Conservation (phyloP, 2,329 filamentous ascomycete species). For the Metarhizium album region DNA sequence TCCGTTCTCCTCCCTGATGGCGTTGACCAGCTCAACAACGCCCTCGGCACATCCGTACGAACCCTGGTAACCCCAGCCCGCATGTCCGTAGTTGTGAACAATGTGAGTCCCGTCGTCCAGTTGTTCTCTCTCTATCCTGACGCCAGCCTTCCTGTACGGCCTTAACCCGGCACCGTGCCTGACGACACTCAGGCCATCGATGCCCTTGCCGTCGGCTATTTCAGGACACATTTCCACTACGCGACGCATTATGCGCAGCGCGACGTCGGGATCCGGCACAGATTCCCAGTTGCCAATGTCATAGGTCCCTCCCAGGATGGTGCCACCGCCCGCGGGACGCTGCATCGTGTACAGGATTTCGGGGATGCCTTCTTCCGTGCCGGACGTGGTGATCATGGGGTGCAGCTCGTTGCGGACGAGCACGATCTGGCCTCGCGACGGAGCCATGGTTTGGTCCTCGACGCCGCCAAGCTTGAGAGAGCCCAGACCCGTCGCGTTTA, state of each 20-base stretch:
- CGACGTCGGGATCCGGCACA: slow-evolving; percentile 68
- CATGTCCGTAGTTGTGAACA: slow-evolving; percentile 76
- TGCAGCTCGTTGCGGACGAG: slow-evolving; percentile 69
- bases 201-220: slow-evolving; percentile 53
- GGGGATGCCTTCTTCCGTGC: slow-evolving; percentile 60
- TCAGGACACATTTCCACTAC: slow-evolving; percentile 52
- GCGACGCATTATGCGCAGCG: slow-evolving; percentile 75
- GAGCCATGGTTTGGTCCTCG: slow-evolving; percentile 59
- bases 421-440: slow-evolving; percentile 73
- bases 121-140: slow-evolving; percentile 55
- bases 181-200: slow-evolving; percentile 64
- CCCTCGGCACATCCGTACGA: slow-evolving; percentile 61
- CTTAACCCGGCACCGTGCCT: slow-evolving; percentile 75
- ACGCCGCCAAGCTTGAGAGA: slow-evolving; percentile 73
- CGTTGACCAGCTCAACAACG: slow-evolving; percentile 55
- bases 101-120: slow-evolving; percentile 46
- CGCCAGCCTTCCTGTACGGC: slow-evolving; percentile 62
- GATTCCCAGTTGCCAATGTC: slow-evolving; percentile 71
- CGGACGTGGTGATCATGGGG: slow-evolving; percentile 58
- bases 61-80: slow-evolving; percentile 64
- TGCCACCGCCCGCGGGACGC: slow-evolving; percentile 68
- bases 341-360: slow-evolving; percentile 78
- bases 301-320: slow-evolving; percentile 77
- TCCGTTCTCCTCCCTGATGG: slow-evolving; percentile 33
- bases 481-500: slow-evolving; percentile 79